Evolutionary conservation across 2,329 filamentous ascomycete species (phyloP).

Genomic region (Claviceps quebecensis): DNA sequence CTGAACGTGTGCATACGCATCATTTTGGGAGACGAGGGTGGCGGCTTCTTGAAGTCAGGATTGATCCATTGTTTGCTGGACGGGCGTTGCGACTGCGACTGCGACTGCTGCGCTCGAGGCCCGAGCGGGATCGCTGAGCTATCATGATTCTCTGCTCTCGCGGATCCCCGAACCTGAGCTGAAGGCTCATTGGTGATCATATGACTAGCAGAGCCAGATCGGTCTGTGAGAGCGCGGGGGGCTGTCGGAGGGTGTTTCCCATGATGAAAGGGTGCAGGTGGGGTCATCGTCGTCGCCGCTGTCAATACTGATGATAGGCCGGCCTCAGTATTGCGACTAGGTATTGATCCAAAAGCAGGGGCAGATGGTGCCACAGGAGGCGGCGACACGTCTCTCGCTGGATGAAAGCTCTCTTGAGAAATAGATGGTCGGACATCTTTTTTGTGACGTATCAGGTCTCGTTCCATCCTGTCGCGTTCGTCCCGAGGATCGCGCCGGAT

Average conservation of each 20-base stretch:
- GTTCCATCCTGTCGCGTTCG: constrained; percentile 31
- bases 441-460: constrained; percentile 34
- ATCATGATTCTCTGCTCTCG: constrained; percentile 26
- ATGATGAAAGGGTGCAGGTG: not conserved
- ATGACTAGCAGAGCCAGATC: constrained; percentile 30
- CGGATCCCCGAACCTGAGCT: constrained; percentile 25
- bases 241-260: constrained; percentile 37
- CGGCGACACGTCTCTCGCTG: constrained; percentile 39
- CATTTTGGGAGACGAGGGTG: constrained; percentile 37
- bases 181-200: constrained; percentile 9
- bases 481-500: constrained; percentile 30
- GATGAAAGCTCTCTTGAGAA: constrained; percentile 32
- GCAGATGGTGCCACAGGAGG: constrained; percentile 44
- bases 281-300: not conserved
- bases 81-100: constrained; percentile 32
- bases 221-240: constrained; percentile 37
- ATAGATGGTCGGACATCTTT: constrained; percentile 33
- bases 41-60: constrained; percentile 33
- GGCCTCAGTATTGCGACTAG: constrained; percentile 26
- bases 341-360: constrained; percentile 42
- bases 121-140: constrained; percentile 37
- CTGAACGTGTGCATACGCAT: constrained; percentile 35
- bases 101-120: constrained; percentile 35
- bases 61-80: constrained; percentile 49
- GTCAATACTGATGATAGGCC: constrained; percentile 11